Conservation (phyloP, 805 yeast species). For the Diddensiella transvaalensis region DNA sequence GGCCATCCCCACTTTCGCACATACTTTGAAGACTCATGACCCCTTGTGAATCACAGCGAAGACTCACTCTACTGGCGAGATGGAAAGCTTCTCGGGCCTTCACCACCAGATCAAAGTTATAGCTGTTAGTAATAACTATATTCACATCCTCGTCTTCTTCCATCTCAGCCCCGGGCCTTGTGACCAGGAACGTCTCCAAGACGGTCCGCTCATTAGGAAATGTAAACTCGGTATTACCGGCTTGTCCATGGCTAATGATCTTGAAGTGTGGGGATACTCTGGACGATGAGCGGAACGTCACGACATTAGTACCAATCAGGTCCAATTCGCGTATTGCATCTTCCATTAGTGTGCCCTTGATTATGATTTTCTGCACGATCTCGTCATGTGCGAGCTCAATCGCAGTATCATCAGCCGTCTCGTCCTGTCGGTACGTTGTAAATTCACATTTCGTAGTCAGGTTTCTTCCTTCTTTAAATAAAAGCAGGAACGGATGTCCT, state of each 20-base stretch:
- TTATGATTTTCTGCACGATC: conserved; percentile 48
- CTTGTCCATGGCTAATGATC: conserved; percentile 66
- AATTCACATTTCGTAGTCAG: conserved; percentile 58
- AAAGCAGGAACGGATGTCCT: conserved; percentile 52
- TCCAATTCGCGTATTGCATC: conserved; percentile 55
- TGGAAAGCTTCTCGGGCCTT: conserved; percentile 48
- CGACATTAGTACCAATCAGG: conserved; percentile 50
- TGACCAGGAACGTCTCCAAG: conserved; percentile 53
- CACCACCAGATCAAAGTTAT: conserved; percentile 47
- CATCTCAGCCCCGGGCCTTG: conserved; percentile 29
- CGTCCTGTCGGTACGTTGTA: conserved; percentile 38
- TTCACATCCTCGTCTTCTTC: conserved; percentile 24
- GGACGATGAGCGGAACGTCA: conserved; percentile 37
- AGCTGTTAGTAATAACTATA: conserved; percentile 32
- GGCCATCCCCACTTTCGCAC: conserved; percentile 33
- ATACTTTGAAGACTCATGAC: conserved; percentile 45
- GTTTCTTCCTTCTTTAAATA: conserved; percentile 50
- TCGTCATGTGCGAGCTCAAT: conserved; percentile 43
- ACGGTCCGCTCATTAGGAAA: conserved; percentile 62
- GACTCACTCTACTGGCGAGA: conserved; percentile 50
- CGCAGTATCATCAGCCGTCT: conserved; percentile 28
- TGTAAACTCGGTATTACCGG: conserved; percentile 64
- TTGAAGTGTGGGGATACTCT: conserved; percentile 39
- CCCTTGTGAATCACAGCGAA: conserved; percentile 54
- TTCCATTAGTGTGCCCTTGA: conserved; percentile 50